These are phyloP conservation scores for Starmerella geochares DNA, from an alignment of 805 yeast genomes.

Conservation along the genomic window DNA sequence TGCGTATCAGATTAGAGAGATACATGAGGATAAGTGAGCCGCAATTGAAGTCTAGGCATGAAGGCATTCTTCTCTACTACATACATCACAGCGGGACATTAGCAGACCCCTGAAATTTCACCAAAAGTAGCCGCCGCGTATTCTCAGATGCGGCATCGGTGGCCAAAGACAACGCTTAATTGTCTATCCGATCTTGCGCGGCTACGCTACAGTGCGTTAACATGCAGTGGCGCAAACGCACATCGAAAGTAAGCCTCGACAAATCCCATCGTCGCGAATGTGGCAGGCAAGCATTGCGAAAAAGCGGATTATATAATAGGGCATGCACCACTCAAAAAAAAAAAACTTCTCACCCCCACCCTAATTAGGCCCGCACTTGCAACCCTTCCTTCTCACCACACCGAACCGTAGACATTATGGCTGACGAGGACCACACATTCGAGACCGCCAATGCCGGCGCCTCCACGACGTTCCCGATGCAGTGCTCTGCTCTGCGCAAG, in stretches of 20 bases:
- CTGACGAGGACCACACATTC: constrained; percentile 61
- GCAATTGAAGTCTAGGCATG: no score
- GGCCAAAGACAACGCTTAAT: no score
- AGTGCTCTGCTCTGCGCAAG: constrained; percentile 99
- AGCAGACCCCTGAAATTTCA: no score
- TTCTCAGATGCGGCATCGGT: no score
- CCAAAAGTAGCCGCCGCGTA: no score
- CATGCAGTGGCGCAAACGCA: neutral
- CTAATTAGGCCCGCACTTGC: constrained; percentile 1
- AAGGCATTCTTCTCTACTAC: no score
- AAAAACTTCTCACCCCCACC: constrained; percentile 10
- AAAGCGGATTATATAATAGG: constrained; percentile 11
- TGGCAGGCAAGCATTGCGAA: neutral
- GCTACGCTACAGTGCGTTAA: neutral
- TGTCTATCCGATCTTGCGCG: no score
- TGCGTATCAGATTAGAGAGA: no score
- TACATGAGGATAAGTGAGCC: no score
- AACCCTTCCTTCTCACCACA: constrained; percentile 9
- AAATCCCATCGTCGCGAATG: constrained; percentile 1
- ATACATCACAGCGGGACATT: no score
- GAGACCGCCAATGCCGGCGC: constrained; percentile 99
- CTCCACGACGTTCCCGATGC: constrained; percentile 96
- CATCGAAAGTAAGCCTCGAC: neutral
- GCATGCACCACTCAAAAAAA: constrained; percentile 14
- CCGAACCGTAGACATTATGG: constrained; percentile 26